Evolutionary conservation across 2,329 filamentous ascomycete species (phyloP).

Genomic region (Penicillium sp.): DNA sequence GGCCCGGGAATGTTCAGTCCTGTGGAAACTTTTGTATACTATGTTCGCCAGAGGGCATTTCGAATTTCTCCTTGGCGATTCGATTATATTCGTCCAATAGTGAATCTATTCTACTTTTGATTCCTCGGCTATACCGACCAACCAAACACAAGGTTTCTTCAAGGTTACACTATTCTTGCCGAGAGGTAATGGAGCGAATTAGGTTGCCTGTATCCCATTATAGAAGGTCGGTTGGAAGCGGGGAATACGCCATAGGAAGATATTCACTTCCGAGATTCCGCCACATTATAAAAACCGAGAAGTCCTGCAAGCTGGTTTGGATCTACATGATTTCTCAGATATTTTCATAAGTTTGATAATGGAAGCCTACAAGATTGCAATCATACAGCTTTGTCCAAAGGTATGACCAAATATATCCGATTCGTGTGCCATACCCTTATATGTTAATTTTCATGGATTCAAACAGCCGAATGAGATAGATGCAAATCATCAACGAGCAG

Average conservation of each 20-base stretch:
- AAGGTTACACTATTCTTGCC: constrained; percentile 1
- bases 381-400: constrained; percentile 1
- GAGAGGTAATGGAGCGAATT: not conserved
- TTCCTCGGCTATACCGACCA: not conserved
- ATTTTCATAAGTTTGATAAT: not conserved
- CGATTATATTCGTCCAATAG: too few species aligned
- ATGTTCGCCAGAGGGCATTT: too few species aligned
- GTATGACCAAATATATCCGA: not conserved
- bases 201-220: not conserved
- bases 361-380: not conserved
- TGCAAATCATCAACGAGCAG: constrained; percentile 32
- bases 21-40: too few species aligned
- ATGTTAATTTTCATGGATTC: not conserved
- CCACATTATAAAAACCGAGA: not conserved
- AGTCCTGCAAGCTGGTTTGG: not conserved
- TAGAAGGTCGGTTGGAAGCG: not conserved
- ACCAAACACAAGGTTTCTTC: not conserved
- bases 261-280: not conserved
- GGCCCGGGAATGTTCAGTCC: too few species aligned
- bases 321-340: too few species aligned
- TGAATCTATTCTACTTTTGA: not conserved
- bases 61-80: too few species aligned
- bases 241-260: not conserved
- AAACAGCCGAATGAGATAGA: constrained; percentile 1
- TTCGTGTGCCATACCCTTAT: too few species aligned